Conservation (phyloP, 371 early-diverging fungal genomes). For the Apophysomyces ossiformis region DNA sequence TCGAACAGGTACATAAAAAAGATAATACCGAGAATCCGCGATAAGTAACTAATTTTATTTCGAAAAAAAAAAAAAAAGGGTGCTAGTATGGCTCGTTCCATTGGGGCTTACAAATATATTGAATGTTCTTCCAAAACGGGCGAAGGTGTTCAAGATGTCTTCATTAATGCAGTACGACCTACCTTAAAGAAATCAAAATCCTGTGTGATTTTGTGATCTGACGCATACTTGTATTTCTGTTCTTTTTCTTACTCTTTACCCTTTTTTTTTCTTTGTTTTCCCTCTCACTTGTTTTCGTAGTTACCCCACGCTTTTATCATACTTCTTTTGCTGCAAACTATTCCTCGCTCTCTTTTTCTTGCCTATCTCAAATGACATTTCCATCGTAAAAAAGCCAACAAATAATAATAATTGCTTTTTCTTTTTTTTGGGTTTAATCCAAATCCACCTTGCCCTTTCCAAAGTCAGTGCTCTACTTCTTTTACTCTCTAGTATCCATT, state of each 20-base stretch:
- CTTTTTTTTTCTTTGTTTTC: not conserved
- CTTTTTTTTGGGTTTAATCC: too few species aligned
- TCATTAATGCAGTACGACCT: constrained; percentile 82
- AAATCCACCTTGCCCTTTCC: not conserved
- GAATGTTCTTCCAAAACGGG: constrained; percentile 90
- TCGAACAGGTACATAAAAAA: constrained; percentile 49
- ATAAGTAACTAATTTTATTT: constrained; percentile 10
- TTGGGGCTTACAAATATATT: constrained; percentile 80
- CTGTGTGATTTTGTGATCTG: constrained; percentile 8
- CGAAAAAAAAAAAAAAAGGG: constrained; percentile 48
- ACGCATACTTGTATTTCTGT: not conserved
- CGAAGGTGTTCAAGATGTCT: constrained; percentile 86
- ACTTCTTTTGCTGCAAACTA: not conserved
- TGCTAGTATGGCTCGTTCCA: constrained; percentile 64
- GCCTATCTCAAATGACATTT: too few species aligned
- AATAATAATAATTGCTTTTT: too few species aligned
- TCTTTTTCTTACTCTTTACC: not conserved
- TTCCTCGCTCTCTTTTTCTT: not conserved
- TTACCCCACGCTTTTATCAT: not conserved
- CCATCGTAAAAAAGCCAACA: not conserved
- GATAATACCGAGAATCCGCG: constrained; percentile 64
- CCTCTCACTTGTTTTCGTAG: not conserved
- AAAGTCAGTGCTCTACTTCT: too few species aligned
- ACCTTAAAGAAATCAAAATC: constrained; percentile 42
- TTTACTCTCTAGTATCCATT: constrained; percentile 28